These are phyloP conservation scores for Citrus cavaleriei DNA, from an alignment of 345 rosid species.

Conservation along the genomic window DNA sequence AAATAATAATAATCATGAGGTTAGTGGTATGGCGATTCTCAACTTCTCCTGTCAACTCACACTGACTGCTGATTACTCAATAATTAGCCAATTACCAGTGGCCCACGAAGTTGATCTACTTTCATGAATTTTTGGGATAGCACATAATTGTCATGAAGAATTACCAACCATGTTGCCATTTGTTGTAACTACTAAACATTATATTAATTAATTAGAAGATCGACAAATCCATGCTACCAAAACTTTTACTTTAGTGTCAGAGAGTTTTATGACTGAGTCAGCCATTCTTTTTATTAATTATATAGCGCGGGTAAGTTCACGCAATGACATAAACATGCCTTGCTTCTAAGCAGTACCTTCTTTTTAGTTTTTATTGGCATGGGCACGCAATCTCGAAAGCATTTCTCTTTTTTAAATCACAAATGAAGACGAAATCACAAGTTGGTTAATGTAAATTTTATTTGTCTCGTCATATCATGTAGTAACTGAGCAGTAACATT, in stretches of 20 bases:
- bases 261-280: background rate
- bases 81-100: no score
- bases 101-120: no score
- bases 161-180: no score
- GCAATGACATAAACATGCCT: background rate
- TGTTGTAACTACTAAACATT: background rate
- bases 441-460: background rate
- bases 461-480: background rate
- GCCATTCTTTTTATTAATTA: no score
- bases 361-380: background rate
- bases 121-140: background rate
- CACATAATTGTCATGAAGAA: background rate
- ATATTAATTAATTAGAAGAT: background rate
- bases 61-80: no score
- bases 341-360: background rate
- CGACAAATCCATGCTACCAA: background rate
- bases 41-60: no score
- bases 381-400: background rate
- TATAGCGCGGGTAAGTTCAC: background rate
- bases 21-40: no score
- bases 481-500: background rate
- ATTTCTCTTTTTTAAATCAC: background rate
- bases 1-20: no score
- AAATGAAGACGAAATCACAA: background rate
- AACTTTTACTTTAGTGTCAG: background rate